phyloP scores from a whole-genome alignment of 495 filamentous ascomycete genomes.

The Podospora comata region DNA sequence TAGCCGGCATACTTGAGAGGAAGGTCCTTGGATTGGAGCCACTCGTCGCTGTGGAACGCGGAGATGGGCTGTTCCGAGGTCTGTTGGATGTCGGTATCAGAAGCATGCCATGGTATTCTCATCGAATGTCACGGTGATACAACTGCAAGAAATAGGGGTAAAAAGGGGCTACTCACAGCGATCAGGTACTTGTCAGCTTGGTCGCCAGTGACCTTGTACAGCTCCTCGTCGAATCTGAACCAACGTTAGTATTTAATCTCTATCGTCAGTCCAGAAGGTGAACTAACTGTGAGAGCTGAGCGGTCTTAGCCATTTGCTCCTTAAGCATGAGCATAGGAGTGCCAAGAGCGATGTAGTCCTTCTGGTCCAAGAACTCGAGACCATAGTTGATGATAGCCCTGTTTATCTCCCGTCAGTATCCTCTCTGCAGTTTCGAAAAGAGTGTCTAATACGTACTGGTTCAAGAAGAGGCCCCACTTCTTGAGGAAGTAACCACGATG shows the following conservation, averaged over 20 bases:
- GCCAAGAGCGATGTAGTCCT: constrained; percentile 81
- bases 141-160: background rate
- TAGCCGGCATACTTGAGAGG: constrained; percentile 92
- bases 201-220: constrained; percentile 92
- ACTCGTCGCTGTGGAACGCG: constrained; percentile 88
- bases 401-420: background rate
- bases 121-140: background rate
- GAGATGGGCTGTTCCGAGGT: constrained; percentile 95
- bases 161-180: constrained; percentile 43
- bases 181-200: constrained; percentile 93
- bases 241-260: background rate
- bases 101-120: background rate
- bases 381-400: constrained; percentile 88
- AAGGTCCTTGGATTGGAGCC: constrained; percentile 79
- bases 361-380: constrained; percentile 75
- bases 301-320: constrained; percentile 98
- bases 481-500: constrained; percentile 93
- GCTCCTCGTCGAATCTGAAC: constrained; percentile 77
- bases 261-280: background rate
- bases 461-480: constrained; percentile 87
- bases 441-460: constrained; percentile 26
- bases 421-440: background rate
- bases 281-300: constrained; percentile 75
- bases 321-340: constrained; percentile 95
- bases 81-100: constrained; percentile 13